Conservation (phyloP, 371 early-diverging fungal genomes). For the Mucor saturninus region DNA sequence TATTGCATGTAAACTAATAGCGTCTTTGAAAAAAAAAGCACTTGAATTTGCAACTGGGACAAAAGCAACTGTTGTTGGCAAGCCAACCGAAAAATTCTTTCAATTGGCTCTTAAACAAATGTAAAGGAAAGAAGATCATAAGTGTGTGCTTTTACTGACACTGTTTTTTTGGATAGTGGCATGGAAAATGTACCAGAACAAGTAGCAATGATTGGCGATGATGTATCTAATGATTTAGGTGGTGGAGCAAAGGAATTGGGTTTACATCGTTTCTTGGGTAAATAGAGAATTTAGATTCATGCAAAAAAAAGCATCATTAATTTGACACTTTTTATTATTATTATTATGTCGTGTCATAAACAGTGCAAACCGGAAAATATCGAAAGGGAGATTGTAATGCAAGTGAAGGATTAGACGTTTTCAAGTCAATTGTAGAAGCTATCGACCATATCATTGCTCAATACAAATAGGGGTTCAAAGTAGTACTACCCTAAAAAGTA, state of each 20-base stretch:
- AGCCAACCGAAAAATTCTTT: constrained; percentile 78
- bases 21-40: constrained; percentile 34
- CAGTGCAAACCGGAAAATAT: constrained; percentile 86
- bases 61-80: constrained; percentile 79
- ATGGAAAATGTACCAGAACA: constrained; percentile 42
- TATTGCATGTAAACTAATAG: not conserved
- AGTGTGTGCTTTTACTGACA: not conserved
- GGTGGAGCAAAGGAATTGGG: constrained; percentile 76
- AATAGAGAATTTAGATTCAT: constrained; percentile 2
- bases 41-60: constrained; percentile 77
- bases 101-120: constrained; percentile 76
- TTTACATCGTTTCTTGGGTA: constrained; percentile 70
- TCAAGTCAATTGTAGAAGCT: constrained; percentile 49
- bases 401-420: constrained; percentile 28
- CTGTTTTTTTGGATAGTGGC: constrained; percentile 5
- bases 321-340: not conserved
- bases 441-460: constrained; percentile 42
- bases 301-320: not conserved
- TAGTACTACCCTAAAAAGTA: not conserved
- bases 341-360: not conserved
- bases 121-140: constrained; percentile 32
- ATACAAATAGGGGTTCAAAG: constrained; percentile 9
- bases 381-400: constrained; percentile 66
- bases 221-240: constrained; percentile 79
- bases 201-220: constrained; percentile 88